Percentiles rank a stretch among this genome's conserved stretches.
These are phyloP conservation scores for Pseudoneurospora amorphoporcata DNA, from an alignment of 495 filamentous ascomycete species.

Conservation along the genomic window DNA sequence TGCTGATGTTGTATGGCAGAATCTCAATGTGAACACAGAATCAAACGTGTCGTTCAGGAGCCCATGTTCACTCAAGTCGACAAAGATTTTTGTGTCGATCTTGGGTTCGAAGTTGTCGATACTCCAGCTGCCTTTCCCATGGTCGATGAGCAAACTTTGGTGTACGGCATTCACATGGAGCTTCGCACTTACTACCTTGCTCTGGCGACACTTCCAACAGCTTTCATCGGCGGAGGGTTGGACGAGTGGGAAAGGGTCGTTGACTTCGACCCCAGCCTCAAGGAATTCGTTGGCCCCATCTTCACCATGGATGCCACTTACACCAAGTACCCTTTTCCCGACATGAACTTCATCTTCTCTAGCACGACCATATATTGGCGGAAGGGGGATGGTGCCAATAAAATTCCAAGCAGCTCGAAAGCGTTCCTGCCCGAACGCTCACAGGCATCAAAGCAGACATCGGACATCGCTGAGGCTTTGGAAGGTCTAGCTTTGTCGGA, in stretches of 20 bases:
- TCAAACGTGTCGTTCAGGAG: constrained; percentile 54
- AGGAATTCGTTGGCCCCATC: constrained; percentile 6
- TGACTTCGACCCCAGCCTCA: neutral
- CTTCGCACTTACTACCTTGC: constrained; percentile 27
- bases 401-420: neutral
- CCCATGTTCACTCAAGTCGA: constrained; percentile 58
- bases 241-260: constrained; percentile 30
- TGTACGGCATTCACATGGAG: constrained; percentile 55
- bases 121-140: constrained; percentile 46
- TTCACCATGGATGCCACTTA: constrained; percentile 20
- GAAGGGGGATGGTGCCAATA: neutral
- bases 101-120: constrained; percentile 45
- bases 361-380: constrained; percentile 30
- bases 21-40: constrained; percentile 6
- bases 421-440: neutral
- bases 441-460: neutral
- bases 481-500: neutral
- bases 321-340: constrained; percentile 27
- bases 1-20: constrained; percentile 9
- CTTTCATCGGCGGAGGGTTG: constrained; percentile 33
- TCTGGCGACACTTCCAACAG: constrained; percentile 24
- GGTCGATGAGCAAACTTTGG: constrained; percentile 37
- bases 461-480: neutral
- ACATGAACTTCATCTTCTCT: constrained; percentile 28
- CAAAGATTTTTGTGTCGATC: constrained; percentile 40